phyloP scores from a whole-genome alignment of 163 green algal genomes.

The Chlamydomonas reinhardtii region DNA sequence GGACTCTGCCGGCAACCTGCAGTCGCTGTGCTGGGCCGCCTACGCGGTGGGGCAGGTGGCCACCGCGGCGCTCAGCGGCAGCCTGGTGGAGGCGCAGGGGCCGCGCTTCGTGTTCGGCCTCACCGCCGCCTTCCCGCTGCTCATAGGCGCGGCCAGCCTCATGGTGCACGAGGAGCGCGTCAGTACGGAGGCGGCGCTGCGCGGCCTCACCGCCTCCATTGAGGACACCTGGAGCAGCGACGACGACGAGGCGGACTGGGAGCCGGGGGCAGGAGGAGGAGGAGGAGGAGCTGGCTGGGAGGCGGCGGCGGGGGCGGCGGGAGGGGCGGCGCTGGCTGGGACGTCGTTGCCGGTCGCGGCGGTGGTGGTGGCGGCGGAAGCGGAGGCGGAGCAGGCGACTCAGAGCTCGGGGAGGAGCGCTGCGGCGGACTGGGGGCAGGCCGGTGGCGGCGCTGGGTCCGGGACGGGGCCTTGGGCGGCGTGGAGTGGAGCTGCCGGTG shows the following conservation, averaged over 20 bases:
- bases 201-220: too few species aligned
- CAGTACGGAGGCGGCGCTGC: neutral
- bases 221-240: too few species aligned
- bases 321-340: too few species aligned
- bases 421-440: too few species aligned
- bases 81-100: neutral
- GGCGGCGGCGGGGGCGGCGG: too few species aligned
- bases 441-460: too few species aligned
- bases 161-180: conserved; percentile 14
- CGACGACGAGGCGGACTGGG: neutral
- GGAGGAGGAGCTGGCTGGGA: neutral
- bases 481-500: too few species aligned
- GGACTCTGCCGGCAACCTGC: neutral
- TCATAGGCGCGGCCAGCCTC: neutral
- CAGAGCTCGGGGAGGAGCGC: too few species aligned
- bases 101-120: conserved; percentile 2
- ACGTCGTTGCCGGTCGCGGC: too few species aligned
- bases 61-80: conserved; percentile 6
- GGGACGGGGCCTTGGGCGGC: too few species aligned
- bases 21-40: conserved; percentile 17
- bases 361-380: too few species aligned
- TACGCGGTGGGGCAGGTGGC: conserved; percentile 7
- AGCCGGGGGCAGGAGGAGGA: neutral
- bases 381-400: too few species aligned
- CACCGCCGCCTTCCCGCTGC: conserved; percentile 15